Evolutionary conservation across 495 filamentous ascomycete species (phyloP).

Genomic region (Penicillium coffeae): DNA sequence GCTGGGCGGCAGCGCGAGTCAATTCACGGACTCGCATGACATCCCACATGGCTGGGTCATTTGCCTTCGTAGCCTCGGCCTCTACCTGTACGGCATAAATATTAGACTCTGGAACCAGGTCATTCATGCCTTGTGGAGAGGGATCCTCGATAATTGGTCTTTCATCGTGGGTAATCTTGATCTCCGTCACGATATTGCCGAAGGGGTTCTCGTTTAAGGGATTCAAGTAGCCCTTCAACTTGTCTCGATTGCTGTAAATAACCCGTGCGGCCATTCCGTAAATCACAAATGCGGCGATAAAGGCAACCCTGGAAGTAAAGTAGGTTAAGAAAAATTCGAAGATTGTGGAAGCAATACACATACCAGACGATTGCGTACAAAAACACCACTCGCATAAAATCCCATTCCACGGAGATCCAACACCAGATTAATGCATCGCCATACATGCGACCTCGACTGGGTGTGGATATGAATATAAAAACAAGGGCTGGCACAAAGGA

Average conservation of each 20-base stretch:
- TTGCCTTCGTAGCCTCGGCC: neutral
- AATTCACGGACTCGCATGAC: neutral
- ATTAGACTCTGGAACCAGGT: neutral
- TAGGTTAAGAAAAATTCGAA: neutral
- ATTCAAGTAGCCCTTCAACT: constrained; percentile 36
- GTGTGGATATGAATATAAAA: constrained; percentile 53
- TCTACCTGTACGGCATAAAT: constrained; percentile 4
- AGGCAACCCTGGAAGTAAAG: constrained; percentile 39
- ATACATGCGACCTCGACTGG: constrained; percentile 50
- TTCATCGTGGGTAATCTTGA: constrained; percentile 30
- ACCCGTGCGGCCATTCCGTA: constrained; percentile 58
- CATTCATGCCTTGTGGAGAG: neutral
- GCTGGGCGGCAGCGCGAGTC: neutral
- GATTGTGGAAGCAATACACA: constrained; percentile 6
- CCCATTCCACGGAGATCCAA: constrained; percentile 63
- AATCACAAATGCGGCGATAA: constrained; percentile 60
- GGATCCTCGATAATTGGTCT: constrained; percentile 11
- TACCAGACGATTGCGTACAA: constrained; percentile 77
- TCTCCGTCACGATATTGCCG: constrained; percentile 53
- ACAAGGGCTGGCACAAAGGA: constrained; percentile 60
- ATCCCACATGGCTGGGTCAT: neutral
- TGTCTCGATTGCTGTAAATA: constrained; percentile 48
- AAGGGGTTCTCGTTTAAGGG: constrained; percentile 44
- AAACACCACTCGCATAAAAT: constrained; percentile 62
- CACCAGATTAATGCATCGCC: constrained; percentile 73